Base-by-base conservation (phyloP, 2,329 filamentous ascomycete genomes). In the Colletotrichum lupini region DNA sequence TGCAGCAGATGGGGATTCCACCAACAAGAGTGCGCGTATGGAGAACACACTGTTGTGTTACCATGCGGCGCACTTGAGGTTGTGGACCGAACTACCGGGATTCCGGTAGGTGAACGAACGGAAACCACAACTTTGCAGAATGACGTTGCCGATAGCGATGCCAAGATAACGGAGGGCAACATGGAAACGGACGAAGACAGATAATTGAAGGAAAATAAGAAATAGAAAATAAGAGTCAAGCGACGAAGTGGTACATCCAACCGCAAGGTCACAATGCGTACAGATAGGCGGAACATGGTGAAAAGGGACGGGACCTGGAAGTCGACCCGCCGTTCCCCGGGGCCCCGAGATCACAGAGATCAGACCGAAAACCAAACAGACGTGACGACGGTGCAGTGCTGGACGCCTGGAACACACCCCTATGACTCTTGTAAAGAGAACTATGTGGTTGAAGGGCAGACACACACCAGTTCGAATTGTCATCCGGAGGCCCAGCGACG, bases 391-490 rank as follows among this genome's bases (percentile, higher is more conserved):
- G 66, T 42, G 66, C 60, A 32, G 59, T 26, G 70, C 67, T 26
- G 59, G 42, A 49, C 42, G 52, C 62, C 35, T 49, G 35, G 24
- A 52, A 62, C 26, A 37, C 14, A 49, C 42, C 42, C 7, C 4
- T 2, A 49, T n/a, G 16, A 49, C 42, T 49, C 16, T 49, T 8
- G 19, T 49, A 49, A 46, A 19, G 7, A 49, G 42, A 26, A 52
- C 30, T 52, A 9, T 16, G 14, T 37, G 58, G 28, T 16, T 37
- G 35, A 16, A 22, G 42, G 19, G 16, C 42, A 49, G 19, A n/a
- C 42, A 49, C 62, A 46, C 46, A 55, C 62, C 68, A 60, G 60
- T 73, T 73, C 70, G 70, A 67, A 70, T 69, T 73, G 70, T 65
- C 70, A 70, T 73, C 70, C 70, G 70, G 70, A 70, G 53, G 57